These are phyloP conservation scores for Spinacia oleracea DNA, from an alignment of 179 eudicot species.

Conservation along the genomic window DNA sequence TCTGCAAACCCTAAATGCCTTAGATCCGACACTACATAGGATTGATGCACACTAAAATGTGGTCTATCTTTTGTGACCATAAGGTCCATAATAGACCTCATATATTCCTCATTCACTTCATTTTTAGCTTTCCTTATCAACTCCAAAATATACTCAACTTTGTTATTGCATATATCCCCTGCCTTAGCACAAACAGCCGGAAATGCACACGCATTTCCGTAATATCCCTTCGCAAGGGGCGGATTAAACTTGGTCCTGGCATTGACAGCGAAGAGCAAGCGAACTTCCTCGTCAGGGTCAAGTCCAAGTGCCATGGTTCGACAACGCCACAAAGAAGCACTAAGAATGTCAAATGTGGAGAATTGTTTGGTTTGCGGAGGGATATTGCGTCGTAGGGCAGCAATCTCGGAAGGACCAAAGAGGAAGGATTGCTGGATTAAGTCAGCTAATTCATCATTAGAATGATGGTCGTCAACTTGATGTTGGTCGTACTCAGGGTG, in stretches of 20 bases:
- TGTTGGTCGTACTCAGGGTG: conserved; percentile 54
- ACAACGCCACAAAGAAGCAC: conserved; percentile 56
- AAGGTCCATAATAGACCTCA: conserved; percentile 54
- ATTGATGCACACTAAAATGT: conserved; percentile 43
- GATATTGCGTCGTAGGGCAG: conserved; percentile 39
- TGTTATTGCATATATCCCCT: conserved; percentile 26
- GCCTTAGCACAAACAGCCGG: conserved; percentile 44
- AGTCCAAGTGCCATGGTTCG: conserved; percentile 50
- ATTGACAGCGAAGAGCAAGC: conserved; percentile 25
- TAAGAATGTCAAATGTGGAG: conserved; percentile 54
- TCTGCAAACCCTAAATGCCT: conserved; percentile 52
- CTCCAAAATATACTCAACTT: conserved; percentile 41
- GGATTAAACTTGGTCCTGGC: conserved; percentile 29
- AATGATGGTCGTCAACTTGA: background rate
- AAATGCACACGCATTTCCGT: conserved; percentile 58
- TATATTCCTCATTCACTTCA: conserved; percentile 44
- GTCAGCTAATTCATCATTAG: conserved; percentile 9
- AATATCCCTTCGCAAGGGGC: conserved; percentile 35
- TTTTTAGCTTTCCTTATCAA: conserved; percentile 39
- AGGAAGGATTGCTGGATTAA: conserved; percentile 51
- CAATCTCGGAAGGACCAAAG: conserved; percentile 44
- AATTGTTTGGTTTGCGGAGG: conserved; percentile 34
- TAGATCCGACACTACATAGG: conserved; percentile 60
- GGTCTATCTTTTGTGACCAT: conserved; percentile 56
- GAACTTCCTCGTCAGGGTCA: conserved; percentile 43